Conservation (phyloP, 1,284 basidiomycete genomes). For the Earliella scabrosa region DNA sequence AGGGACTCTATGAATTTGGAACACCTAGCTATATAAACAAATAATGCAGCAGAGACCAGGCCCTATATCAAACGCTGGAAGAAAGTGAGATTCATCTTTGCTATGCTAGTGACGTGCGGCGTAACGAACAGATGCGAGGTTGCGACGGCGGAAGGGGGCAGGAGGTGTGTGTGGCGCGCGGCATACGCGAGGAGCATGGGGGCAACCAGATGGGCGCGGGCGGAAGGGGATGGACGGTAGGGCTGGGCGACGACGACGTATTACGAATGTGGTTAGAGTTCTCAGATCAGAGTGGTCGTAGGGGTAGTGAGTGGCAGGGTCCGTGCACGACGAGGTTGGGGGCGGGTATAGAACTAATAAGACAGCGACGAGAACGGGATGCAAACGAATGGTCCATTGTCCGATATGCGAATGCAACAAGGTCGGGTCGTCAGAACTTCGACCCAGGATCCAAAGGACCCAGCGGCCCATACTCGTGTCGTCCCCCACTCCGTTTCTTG, state of each 20-base stretch:
- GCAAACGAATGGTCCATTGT: slow-evolving; percentile 22
- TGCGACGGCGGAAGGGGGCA: neutral
- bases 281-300: slow-evolving; percentile 3
- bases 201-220: neutral
- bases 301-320: slow-evolving; percentile 5
- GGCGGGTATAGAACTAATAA: slow-evolving; percentile 29
- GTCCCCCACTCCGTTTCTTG: slow-evolving; percentile 48
- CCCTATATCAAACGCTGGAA: slow-evolving; percentile 12
- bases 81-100: slow-evolving; percentile 15
- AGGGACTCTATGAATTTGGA: slow-evolving; percentile 22
- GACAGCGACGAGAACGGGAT: slow-evolving; percentile 21
- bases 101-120: slow-evolving; percentile 14
- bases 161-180: neutral
- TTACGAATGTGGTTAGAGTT: slow-evolving; percentile 16
- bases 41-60: slow-evolving; percentile 21
- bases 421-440: slow-evolving; percentile 33
- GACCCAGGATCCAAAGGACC: slow-evolving; percentile 73
- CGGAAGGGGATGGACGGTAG: neutral
- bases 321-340: slow-evolving; percentile 9
- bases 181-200: neutral
- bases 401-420: slow-evolving; percentile 15
- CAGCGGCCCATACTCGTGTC: slow-evolving; percentile 71
- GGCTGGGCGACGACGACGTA: neutral
- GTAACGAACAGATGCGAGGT: slow-evolving; percentile 6
- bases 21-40: slow-evolving; percentile 16